phyloP scores from a whole-genome alignment of 345 rosid species.

The Physaria fendleri region DNA sequence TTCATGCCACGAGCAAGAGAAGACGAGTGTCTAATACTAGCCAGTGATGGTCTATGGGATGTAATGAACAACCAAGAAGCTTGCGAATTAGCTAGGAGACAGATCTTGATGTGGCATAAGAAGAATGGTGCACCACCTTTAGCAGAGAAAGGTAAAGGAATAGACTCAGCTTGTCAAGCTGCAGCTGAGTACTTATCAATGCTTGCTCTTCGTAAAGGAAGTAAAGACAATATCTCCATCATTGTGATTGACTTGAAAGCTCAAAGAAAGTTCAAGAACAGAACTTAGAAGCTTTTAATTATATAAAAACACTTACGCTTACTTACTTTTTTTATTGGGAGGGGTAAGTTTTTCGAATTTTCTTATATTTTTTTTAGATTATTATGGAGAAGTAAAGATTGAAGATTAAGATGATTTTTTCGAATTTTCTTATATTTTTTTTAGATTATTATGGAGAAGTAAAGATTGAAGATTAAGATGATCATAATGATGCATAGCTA shows the following conservation, averaged over 20 bases:
- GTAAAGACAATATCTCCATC: slow-evolving; percentile 81
- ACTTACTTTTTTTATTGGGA: slow-evolving; percentile 9
- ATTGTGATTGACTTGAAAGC: slow-evolving; percentile 84
- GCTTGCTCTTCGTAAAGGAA: slow-evolving; percentile 84
- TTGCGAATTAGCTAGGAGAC: slow-evolving; percentile 76
- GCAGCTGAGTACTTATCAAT: slow-evolving; percentile 80
- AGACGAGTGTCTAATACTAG: slow-evolving; percentile 83
- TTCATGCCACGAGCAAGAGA: slow-evolving; percentile 78
- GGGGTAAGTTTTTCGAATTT: slow-evolving; percentile 24
- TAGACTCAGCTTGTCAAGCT: slow-evolving; percentile 81
- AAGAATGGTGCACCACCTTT: slow-evolving; percentile 49
- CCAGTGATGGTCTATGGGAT: slow-evolving; percentile 97
- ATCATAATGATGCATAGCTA: slow-evolving; percentile 32
- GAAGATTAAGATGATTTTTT: slow-evolving; percentile 17
- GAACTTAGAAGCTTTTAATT: slow-evolving; percentile 40
- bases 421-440: too few relatives aligned
- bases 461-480: slow-evolving; percentile 17
- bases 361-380: too few relatives aligned
- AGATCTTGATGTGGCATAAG: slow-evolving; percentile 83
- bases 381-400: slow-evolving; percentile 16
- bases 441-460: too few relatives aligned
- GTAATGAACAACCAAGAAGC: slow-evolving; percentile 91
- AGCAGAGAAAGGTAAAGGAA: slow-evolving; percentile 44
- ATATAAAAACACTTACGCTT: slow-evolving; percentile 15
- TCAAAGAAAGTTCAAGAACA: slow-evolving; percentile 85